Conservation (phyloP, 345 rosid species). For the Populus deltoides region DNA sequence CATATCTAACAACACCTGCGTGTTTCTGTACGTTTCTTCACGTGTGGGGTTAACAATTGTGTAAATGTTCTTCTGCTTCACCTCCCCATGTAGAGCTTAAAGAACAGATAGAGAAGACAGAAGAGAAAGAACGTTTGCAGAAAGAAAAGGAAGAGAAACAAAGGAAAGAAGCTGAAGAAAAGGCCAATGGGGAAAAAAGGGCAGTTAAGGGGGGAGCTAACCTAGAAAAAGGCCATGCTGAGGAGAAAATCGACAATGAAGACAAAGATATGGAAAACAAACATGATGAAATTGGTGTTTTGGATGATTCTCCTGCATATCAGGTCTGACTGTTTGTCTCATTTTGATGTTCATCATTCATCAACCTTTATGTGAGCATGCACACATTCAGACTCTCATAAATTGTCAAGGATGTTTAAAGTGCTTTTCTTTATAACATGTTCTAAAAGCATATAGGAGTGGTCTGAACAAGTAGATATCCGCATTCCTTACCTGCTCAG, state of each 20-base stretch:
- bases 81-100: constrained; percentile 53
- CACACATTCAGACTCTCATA: background rate
- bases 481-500: background rate
- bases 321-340: constrained; percentile 46
- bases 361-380: background rate
- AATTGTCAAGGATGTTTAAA: background rate
- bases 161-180: constrained; percentile 67
- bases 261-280: constrained; percentile 30
- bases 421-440: background rate
- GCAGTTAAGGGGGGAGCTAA: constrained; percentile 36
- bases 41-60: constrained; percentile 2
- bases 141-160: constrained; percentile 79
- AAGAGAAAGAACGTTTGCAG: constrained; percentile 66
- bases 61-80: constrained; percentile 15
- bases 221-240: constrained; percentile 33
- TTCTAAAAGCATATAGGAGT: background rate
- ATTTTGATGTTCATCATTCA: background rate
- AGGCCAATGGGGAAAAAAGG: constrained; percentile 38
- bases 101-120: constrained; percentile 80
- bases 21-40: background rate
- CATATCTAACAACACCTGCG: background rate
- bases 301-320: constrained; percentile 49
- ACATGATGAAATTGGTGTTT: constrained; percentile 46
- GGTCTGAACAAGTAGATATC: background rate
- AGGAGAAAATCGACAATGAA: constrained; percentile 27